A percentile compares a stretch with the other conserved stretches of the same genome.
Conservation (phyloP, 192 early-diverging fungal species). For the Umbelopsis vinacea region DNA sequence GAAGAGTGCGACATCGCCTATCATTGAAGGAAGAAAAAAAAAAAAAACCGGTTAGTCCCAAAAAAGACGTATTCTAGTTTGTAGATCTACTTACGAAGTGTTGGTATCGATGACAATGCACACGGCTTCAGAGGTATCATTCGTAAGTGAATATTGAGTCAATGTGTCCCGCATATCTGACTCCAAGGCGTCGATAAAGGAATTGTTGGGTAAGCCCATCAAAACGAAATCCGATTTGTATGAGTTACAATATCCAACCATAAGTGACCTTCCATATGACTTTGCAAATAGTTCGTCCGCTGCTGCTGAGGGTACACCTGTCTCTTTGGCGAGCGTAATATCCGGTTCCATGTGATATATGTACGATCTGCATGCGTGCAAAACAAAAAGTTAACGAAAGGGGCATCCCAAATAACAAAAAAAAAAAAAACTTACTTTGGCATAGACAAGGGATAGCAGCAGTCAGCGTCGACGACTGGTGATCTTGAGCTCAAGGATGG, state of each 20-base stretch:
- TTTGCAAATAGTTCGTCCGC: slow-evolving; percentile 57
- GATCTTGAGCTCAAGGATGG: neutral
- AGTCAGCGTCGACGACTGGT: neutral
- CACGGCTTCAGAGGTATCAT: slow-evolving; percentile 33
- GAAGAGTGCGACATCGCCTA: slow-evolving; percentile 26
- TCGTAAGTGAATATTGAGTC: slow-evolving; percentile 33
- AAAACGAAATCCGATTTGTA: slow-evolving; percentile 64
- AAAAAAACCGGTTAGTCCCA: slow-evolving; percentile 19
- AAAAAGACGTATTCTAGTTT: too few relatives aligned
- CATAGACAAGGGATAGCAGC: slow-evolving; percentile 12
- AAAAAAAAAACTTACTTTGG: slow-evolving; percentile 10
- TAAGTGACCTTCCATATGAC: slow-evolving; percentile 61
- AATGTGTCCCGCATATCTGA: slow-evolving; percentile 51
- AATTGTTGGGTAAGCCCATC: slow-evolving; percentile 52
- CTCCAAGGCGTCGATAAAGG: slow-evolving; percentile 30
- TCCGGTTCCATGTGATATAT: slow-evolving; percentile 43
- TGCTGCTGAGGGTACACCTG: slow-evolving; percentile 27
- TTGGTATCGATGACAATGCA: slow-evolving; percentile 54
- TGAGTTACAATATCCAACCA: slow-evolving; percentile 54
- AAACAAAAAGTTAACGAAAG: neutral
- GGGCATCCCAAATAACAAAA: too few relatives aligned
- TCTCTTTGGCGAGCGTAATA: slow-evolving; percentile 37
- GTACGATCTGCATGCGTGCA: slow-evolving; percentile 32
- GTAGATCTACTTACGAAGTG: slow-evolving; percentile 35
- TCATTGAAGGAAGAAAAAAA: slow-evolving; percentile 21